Conservation (phyloP, 805 yeast species). For the Yarrowia yakushimensis region DNA sequence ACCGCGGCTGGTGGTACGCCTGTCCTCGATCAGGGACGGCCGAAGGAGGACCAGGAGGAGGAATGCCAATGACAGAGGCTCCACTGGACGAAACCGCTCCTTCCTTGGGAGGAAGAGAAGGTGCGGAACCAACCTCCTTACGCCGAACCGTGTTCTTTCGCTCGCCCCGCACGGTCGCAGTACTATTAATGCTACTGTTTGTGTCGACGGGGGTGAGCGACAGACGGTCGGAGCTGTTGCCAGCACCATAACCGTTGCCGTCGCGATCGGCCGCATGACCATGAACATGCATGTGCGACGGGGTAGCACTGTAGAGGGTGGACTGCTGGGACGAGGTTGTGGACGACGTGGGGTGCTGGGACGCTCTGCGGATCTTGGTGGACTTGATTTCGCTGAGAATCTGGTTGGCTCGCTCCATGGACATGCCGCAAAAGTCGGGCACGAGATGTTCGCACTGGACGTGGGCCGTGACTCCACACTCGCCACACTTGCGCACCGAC, state of each 20-base stretch:
- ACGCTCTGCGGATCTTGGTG: slow-evolving; percentile 47
- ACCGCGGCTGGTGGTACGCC: slow-evolving; percentile 20
- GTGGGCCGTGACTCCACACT: slow-evolving; percentile 93
- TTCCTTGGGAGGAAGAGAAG: slow-evolving; percentile 24
- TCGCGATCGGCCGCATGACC: neutral
- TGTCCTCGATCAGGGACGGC: slow-evolving; percentile 11
- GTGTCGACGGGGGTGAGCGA: slow-evolving; percentile 19
- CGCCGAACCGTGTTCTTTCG: slow-evolving; percentile 33
- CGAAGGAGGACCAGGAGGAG: slow-evolving; percentile 9
- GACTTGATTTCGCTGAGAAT: slow-evolving; percentile 79
- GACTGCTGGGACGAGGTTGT: neutral
- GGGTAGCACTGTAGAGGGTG: slow-evolving; percentile 28
- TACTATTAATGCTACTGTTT: slow-evolving; percentile 20
- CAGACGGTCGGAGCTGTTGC: neutral
- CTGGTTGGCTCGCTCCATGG: slow-evolving; percentile 93
- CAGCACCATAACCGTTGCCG: neutral
- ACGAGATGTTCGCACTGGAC: slow-evolving; percentile 88
- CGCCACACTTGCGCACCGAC: slow-evolving; percentile 83
- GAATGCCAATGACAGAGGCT: neutral
- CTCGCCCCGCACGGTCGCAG: slow-evolving; percentile 23
- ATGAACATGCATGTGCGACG: slow-evolving; percentile 14
- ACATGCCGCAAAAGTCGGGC: slow-evolving; percentile 98
- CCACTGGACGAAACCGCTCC: neutral
- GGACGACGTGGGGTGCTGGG: slow-evolving; percentile 1
- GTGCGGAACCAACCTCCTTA: slow-evolving; percentile 34